Percentiles rank a stretch among this genome's conserved stretches.
Conservation (phyloP, 345 rosid genomes). For the Clausena lansium region DNA sequence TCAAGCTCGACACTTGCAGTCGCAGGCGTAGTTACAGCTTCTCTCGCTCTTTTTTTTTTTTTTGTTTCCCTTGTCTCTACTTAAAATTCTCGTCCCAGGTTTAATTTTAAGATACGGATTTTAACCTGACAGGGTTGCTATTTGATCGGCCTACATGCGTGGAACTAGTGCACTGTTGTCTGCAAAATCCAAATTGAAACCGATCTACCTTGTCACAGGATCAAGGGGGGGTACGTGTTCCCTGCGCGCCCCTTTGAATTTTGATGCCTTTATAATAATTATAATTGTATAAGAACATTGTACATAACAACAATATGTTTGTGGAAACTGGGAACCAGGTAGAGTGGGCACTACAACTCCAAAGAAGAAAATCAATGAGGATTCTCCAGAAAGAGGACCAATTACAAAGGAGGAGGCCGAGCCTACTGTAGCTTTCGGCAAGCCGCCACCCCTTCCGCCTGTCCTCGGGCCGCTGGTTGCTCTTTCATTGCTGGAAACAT, state of each 20-base stretch:
- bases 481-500: conserved; percentile 46
- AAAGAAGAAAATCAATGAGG: conserved; percentile 31
- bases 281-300: background rate
- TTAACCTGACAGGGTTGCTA: background rate
- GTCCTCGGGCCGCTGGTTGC: conserved; percentile 54
- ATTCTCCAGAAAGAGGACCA: conserved; percentile 11
- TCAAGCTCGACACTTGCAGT: background rate
- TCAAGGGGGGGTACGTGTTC: conserved; percentile 38
- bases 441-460: conserved; percentile 51
- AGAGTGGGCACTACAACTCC: conserved; percentile 41
- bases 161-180: conserved; percentile 26
- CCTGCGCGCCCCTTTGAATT: background rate
- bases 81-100: too few species aligned
- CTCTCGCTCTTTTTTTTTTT: too few species aligned
- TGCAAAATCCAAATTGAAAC: conserved; percentile 32
- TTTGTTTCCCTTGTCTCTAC: too few species aligned
- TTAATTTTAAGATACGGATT: background rate
- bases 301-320: background rate
- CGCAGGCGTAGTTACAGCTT: too few species aligned
- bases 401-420: conserved; percentile 32
- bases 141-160: conserved; percentile 26
- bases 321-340: conserved; percentile 23
- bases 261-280: background rate
- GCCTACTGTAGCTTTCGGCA: conserved; percentile 54
- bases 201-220: conserved; percentile 25